These are phyloP conservation scores for Lagenidium sp. DNA, from an alignment of 352 stramenopile species.

Conservation along the genomic window DNA sequence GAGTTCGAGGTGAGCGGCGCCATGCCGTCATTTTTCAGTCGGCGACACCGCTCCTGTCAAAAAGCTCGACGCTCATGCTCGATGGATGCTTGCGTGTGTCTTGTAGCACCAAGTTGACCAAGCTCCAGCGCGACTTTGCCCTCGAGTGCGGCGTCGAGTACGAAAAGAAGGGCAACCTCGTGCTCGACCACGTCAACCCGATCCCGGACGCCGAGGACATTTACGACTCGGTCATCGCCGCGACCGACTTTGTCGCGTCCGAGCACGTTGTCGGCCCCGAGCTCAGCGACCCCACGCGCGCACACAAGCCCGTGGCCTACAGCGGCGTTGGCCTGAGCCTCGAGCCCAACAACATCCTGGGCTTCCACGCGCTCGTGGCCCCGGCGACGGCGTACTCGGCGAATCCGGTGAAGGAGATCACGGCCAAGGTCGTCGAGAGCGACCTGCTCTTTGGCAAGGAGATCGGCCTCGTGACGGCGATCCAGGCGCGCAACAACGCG, in stretches of 20 bases:
- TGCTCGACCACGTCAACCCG: slow-evolving; percentile 84
- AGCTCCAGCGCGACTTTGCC: slow-evolving; percentile 78
- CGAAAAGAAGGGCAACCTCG: slow-evolving; percentile 80
- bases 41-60: too few relatives aligned
- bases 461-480: slow-evolving; percentile 74
- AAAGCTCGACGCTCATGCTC: too few relatives aligned
- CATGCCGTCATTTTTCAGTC: background rate
- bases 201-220: slow-evolving; percentile 47
- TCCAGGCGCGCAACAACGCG: slow-evolving; percentile 89
- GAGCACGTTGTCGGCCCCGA: slow-evolving; percentile 43
- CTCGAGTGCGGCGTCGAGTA: slow-evolving; percentile 84
- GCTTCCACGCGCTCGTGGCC: slow-evolving; percentile 70
- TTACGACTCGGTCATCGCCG: slow-evolving; percentile 69
- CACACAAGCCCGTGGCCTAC: slow-evolving; percentile 61
- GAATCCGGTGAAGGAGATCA: slow-evolving; percentile 68
- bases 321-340: slow-evolving; percentile 75
- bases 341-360: slow-evolving; percentile 76
- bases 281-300: slow-evolving; percentile 19
- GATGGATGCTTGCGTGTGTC: background rate
- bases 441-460: slow-evolving; percentile 65
- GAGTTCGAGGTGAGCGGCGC: slow-evolving; percentile 23
- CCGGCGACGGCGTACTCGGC: slow-evolving; percentile 77
- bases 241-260: slow-evolving; percentile 61
- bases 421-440: slow-evolving; percentile 39
- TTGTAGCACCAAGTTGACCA: slow-evolving; percentile 56